Base-by-base conservation (phyloP, 371 early-diverging fungal species). In the Mucor velutinosus region DNA sequence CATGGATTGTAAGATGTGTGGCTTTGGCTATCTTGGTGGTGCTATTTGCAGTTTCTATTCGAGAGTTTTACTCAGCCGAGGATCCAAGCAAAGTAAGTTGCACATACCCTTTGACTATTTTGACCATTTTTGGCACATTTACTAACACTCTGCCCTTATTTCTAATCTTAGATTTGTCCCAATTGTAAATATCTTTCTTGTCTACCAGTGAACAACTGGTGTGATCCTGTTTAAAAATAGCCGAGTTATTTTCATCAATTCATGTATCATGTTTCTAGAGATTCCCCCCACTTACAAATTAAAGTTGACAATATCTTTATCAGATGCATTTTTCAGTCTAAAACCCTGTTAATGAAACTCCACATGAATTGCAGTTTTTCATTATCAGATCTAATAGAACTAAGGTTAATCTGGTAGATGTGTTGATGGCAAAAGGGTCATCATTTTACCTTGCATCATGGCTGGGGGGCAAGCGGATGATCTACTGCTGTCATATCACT, bases 171-270 rank as follows among this genome's bases (percentile, higher is more conserved):
- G 78, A 78, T 82, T 23, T 82, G 82, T 62, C 82, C 80, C 1
- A 73, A 75, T 32, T 82, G 82, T 73, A 79, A 76, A 73, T 77
- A 79, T 61, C 56, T 82, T 1, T 78, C 80, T 3, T 82, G 82
- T 57, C 37, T 82, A 17, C 82, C 82, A 14, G 74, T 78, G 8
- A 75, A 68, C 37, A 61, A 65, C n/a, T 80, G 77, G 80, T 80
- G 77, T 67, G 76, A 77, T 65, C 63, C 58, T 29, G 39, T 53
- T 53, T 53, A 53, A 53, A 53, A 23, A 27, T 53, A 53, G 53
- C 10, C 19, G n/a, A 45, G 19, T 19, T 37, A 37, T 37, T 37
- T 37, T 37, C 41, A 41, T 17, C 41, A 41, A 17, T 17, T 15
- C 45, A 10, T 47, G 19, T 47, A 47, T 55, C 30, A 55, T 55